Evolutionary conservation across 345 rosid species (phyloP), one percentile per base, ranked within the genome.

Genomic region (Excoecaria agallocha): DNA sequence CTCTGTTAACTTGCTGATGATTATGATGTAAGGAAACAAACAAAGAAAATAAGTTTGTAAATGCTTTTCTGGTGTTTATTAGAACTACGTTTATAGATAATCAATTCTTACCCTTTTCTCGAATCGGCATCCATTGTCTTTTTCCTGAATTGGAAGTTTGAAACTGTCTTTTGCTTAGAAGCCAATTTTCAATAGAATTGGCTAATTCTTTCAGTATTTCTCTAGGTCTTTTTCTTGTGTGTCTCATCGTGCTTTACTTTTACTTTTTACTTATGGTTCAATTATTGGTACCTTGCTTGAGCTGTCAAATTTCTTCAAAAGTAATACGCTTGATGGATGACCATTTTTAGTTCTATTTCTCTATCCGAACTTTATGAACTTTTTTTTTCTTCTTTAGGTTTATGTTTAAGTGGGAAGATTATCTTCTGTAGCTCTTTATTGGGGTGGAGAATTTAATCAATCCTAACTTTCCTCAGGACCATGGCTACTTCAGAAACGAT

Each of bases 401-500:
- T 22, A 55, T 25, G 6, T 15, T 10, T 20, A 55, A 25, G 22
- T 54, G 52, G 7, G 46, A 25, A 43, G 30, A 15, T 74, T 49
- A 56, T 74, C 56, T 37, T 50, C 61, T 25, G 7, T 39, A 16
- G 46, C 58, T 19, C 19, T 17, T n/a, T 30, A 25, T 1, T 22
- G 39, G 38, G 41, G 43, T 25, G 38, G 25, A 58, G 54, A 71
- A 57, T 51, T 35, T 20, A 24, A 63, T 12, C 12, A 24, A 35
- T 20, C 17, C 0, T 68, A 52, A 22, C 16, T 70, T 41, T 17
- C 58, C 30, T 46, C 12, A 24, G 4, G 55, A 25, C 12, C 30
- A 85, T 89, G 88, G 87, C 86, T 24, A 72, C 85, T 81, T 64
- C 82, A 39, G 81, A 82, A 66, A 82, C 86, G 43, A 73, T 73